Base-by-base conservation (phyloP, 768 basidiomycete species). In the Mycena metata region DNA sequence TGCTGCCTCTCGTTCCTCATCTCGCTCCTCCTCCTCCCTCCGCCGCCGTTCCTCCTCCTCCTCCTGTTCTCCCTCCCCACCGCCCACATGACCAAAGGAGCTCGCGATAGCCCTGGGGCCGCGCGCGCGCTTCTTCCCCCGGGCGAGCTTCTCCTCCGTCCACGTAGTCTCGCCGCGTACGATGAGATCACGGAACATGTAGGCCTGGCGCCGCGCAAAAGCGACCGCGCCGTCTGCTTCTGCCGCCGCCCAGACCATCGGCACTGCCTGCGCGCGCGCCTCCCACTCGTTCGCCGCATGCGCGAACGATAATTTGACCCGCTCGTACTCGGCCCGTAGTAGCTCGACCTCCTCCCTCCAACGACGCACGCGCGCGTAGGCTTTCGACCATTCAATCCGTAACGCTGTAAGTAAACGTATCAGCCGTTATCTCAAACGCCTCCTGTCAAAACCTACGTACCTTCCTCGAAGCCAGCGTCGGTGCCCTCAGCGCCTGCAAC, bases 301-400 rank as follows among this genome's bases (percentile, higher is more conserved):
- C 16, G 60, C 67, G 21, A 68, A 65, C 16, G 65, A 72, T 0
- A 43, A 7, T 1, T 62, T 15, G 10, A 64, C 23, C 8, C 55
- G 39, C 5, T 39, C 3, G 16, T 43, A 47, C 47, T 72, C 71
- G 17, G 55, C 70, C 17, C 46, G 24, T 43, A 72, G 68, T 15
- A 72, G 47, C 5, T 16, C 2, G 0, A 58, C 49, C 46, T 72
- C 69, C 35, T 72, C 71, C 0, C 21, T 36, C 71, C 71, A 72
- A 3, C 50, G 54, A 4, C 52, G 46, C 0, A 21, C 9, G 5
- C 49, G 47, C 4, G 56, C 62, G 9, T 19, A 62, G 1, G 49
- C 60, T 36, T 70, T 66, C 7, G 47, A 62, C 60, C 64, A 72
- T 21, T 72, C 71, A 7, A 72, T 61, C 10, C n/a, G 64, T 5